Evolutionary conservation across 2,329 filamentous ascomycete species (phyloP).

Genomic region (Polytolypa hystricis): DNA sequence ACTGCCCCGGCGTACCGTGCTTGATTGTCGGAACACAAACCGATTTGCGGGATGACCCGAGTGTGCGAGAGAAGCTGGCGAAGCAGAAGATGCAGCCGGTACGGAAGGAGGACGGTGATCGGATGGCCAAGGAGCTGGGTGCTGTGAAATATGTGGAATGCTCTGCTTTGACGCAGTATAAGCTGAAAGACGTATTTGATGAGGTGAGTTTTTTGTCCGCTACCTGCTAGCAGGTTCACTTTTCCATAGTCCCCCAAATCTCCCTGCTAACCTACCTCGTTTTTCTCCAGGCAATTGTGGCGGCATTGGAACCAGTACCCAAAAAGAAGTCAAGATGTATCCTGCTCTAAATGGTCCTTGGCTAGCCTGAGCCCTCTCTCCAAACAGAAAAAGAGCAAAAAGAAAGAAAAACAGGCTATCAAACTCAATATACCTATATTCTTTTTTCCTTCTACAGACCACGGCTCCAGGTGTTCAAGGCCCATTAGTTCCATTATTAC

Average conservation of each 20-base stretch:
- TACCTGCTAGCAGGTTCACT: background rate
- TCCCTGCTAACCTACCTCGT: too few species aligned
- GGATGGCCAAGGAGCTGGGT: slow-evolving; percentile 93
- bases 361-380: too few species aligned
- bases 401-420: too few species aligned
- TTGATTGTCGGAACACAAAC: slow-evolving; percentile 96
- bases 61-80: slow-evolving; percentile 77
- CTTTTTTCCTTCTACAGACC: too few species aligned
- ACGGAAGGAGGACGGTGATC: slow-evolving; percentile 81
- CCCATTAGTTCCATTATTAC: too few species aligned
- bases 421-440: too few species aligned
- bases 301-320: slow-evolving; percentile 75
- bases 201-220: slow-evolving; percentile 53
- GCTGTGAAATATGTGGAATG: slow-evolving; percentile 99
- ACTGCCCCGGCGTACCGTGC: slow-evolving; percentile 95
- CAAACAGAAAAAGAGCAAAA: too few species aligned
- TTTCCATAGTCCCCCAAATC: slow-evolving; percentile 3
- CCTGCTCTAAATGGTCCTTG: slow-evolving; percentile 45
- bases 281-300: slow-evolving; percentile 72
- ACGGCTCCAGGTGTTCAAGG: too few species aligned
- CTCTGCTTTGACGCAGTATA: slow-evolving; percentile 94
- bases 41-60: slow-evolving; percentile 81
- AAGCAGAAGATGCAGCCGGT: slow-evolving; percentile 97
- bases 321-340: slow-evolving; percentile 71
- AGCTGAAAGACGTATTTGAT: slow-evolving; percentile 97